phyloP scores from a whole-genome alignment of 78 protist genomes.

The Dictyostelium purpureum region DNA sequence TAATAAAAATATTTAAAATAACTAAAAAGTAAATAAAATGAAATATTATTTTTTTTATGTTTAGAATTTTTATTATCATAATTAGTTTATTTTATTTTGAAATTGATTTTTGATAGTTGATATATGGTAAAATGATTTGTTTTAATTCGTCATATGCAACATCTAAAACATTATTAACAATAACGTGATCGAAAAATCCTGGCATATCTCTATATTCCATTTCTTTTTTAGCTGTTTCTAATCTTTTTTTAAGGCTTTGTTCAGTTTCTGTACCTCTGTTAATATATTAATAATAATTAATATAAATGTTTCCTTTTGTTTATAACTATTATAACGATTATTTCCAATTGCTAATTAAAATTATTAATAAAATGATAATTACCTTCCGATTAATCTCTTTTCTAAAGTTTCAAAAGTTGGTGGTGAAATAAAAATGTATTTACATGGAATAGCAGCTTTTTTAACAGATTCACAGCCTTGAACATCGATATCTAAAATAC shows the following conservation, averaged over 20 bases:
- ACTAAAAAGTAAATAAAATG: too few species aligned
- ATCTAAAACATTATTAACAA: constrained; percentile 90
- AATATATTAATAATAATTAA: neutral
- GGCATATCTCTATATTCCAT: constrained; percentile 67
- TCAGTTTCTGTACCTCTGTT: constrained; percentile 90
- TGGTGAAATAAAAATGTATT: constrained; percentile 85
- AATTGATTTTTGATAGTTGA: constrained; percentile 6
- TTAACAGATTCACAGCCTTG: constrained; percentile 92
- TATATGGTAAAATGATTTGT: constrained; percentile 21
- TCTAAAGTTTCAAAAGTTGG: constrained; percentile 88
- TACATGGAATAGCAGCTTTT: constrained; percentile 48
- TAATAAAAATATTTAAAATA: too few species aligned
- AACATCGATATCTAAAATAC: constrained; percentile 93
- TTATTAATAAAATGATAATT: constrained; percentile 8
- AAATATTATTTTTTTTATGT: too few species aligned
- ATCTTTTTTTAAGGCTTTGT: constrained; percentile 85
- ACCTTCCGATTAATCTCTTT: constrained; percentile 77
- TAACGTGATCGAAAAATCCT: constrained; percentile 73
- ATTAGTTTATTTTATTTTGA: neutral
- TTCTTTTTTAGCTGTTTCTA: constrained; percentile 86
- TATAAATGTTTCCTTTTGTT: neutral
- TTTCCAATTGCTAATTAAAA: neutral
- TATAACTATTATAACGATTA: neutral
- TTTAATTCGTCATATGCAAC: constrained; percentile 80
- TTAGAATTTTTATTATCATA: too few species aligned